These are phyloP conservation scores for Telfairia occidentalis DNA, from an alignment of 331 rosid genomes.

Conservation along the genomic window DNA sequence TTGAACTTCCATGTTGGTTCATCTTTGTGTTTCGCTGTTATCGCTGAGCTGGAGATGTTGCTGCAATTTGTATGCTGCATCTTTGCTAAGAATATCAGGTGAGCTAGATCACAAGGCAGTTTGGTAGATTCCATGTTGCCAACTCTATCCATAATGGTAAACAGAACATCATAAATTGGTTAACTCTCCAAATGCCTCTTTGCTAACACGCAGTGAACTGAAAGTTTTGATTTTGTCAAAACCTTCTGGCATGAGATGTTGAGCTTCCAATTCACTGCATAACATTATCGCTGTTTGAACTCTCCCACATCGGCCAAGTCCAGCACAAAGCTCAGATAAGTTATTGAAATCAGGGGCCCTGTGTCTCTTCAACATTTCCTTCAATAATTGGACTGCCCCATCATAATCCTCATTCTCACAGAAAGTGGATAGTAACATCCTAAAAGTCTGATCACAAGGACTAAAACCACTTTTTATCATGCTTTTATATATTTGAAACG, in stretches of 20 bases:
- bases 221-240: constrained; percentile 38
- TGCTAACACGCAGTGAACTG: background rate
- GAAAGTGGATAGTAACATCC: constrained; percentile 43
- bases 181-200: background rate
- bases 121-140: background rate
- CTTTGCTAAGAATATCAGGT: background rate
- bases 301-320: constrained; percentile 40
- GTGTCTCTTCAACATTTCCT: constrained; percentile 52
- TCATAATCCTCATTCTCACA: constrained; percentile 57
- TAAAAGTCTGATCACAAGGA: constrained; percentile 43
- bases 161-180: background rate
- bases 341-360: constrained; percentile 32
- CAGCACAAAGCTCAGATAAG: constrained; percentile 40
- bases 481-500: constrained; percentile 50
- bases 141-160: background rate
- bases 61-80: background rate
- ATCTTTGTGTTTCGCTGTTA: background rate
- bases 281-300: constrained; percentile 24
- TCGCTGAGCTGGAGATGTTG: background rate
- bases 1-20: background rate
- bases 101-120: background rate
- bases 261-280: constrained; percentile 53
- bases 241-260: constrained; percentile 43
- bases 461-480: constrained; percentile 57
- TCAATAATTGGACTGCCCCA: constrained; percentile 57